Evolutionary conservation across 352 stramenopile genomes (phyloP), one percentile per base, ranked within the genome.

Genomic region (Phytophthora foliorum): DNA sequence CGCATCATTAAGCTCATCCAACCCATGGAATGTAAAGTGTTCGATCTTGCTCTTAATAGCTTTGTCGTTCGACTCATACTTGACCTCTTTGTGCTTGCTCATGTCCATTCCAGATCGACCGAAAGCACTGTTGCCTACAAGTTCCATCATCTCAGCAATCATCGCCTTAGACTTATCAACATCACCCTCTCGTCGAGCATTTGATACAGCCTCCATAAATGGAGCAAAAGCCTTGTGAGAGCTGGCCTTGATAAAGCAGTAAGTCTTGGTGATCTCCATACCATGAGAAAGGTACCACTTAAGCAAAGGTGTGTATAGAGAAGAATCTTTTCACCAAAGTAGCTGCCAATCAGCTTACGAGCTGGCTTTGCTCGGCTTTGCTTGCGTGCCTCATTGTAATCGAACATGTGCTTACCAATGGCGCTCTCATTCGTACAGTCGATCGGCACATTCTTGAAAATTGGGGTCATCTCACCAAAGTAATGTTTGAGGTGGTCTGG

Each of bases 271-370:
- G 31, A 78, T 54, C 14, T 58, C 50, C 9, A 80, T 32, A 4
- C 75, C 75, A 34, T 82, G 67, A 9, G 21, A 17, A 19, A 83
- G 7, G 22, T 83, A 83, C 75, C 75, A 83, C 16, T 77, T 79
- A 1, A 84, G 42, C 16, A 79, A 25, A 7, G 72, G 68, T 1
- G 69, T 63, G 31, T 81, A 81, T 81, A 81, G 8, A 84, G 70
- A 0, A 84, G 54, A 38, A 75, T 81, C 21, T 74, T 51, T 36
- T 68, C 61, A 11, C 65, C 72, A 57, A 82, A 79, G 41, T 77
- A 79, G 13, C 46, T 68, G 25, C 69, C 65, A 25, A 80, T 77
- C 0, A 81, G 52, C 42, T 81, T 81, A 0, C 36, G 36, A 55
- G 42, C 38, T 42, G 38, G 52, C 17, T 66, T 66, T 42, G 32